Conservation (phyloP, 2,329 filamentous ascomycete species). For the Pestalotiopsis sp. region DNA sequence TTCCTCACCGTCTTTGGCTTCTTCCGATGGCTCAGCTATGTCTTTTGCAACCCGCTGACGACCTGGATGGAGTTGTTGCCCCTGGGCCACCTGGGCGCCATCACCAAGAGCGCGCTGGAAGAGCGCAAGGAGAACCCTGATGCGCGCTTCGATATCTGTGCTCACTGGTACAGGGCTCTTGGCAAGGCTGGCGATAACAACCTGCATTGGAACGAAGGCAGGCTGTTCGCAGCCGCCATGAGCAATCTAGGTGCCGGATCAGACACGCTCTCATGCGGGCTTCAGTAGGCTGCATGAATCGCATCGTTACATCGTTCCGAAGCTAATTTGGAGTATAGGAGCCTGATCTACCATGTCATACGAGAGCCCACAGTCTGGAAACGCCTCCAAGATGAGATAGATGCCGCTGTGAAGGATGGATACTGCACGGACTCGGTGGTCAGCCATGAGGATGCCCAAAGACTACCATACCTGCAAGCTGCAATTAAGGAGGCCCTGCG, state of each 20-base stretch:
- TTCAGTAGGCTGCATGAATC: not conserved
- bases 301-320: not conserved
- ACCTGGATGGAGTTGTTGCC: conserved; percentile 1
- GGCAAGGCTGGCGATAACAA: conserved; percentile 2
- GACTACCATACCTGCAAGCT: not conserved
- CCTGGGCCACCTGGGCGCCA: not conserved
- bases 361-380: not conserved
- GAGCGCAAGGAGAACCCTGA: conserved; percentile 11
- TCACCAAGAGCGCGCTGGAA: not conserved
- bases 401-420: not conserved
- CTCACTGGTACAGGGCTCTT: conserved; percentile 10
- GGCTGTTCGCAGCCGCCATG: conserved; percentile 3
- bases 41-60: conserved; percentile 10
- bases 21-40: conserved; percentile 6
- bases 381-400: not conserved
- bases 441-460: not conserved
- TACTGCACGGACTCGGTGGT: not conserved
- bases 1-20: conserved; percentile 24
- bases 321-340: not conserved
- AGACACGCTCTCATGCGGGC: conserved; percentile 1
- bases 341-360: conserved; percentile 2
- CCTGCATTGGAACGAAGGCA: not conserved
- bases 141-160: not conserved
- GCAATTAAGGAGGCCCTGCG: conserved; percentile 6
- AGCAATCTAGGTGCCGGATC: conserved; percentile 3